A percentile compares a stretch with the other conserved stretches of the same genome.
Evolutionary conservation across 176 grass and related monocot species (phyloP).

Genomic region (Carex myosuroides): DNA sequence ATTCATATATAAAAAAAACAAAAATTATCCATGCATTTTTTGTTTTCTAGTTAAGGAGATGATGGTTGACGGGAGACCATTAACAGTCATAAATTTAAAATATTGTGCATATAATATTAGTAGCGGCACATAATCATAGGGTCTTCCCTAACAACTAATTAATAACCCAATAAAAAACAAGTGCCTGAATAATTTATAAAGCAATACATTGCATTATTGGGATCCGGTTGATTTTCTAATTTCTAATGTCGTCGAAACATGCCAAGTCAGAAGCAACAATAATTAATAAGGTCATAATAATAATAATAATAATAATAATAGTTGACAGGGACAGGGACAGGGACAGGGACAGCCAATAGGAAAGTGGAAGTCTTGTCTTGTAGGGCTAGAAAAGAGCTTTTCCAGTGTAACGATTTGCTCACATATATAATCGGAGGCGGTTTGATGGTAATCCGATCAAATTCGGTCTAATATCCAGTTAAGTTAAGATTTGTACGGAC

Average conservation of each 20-base stretch:
- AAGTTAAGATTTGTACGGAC: too few species aligned
- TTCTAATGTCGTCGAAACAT: background rate
- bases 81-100: background rate
- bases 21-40: too few species aligned
- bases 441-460: too few species aligned
- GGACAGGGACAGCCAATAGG: background rate
- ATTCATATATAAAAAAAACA: background rate
- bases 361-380: background rate
- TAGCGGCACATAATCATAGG: background rate
- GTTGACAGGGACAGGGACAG: too few species aligned
- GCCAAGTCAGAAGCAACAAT: background rate
- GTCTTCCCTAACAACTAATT: background rate
- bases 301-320: too few species aligned
- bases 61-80: background rate
- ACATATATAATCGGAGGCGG: too few species aligned
- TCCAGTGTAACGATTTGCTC: background rate
- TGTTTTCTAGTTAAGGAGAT: background rate
- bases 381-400: background rate
- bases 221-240: constrained; percentile 2
- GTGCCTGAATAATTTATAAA: background rate
- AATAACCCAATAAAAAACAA: background rate
- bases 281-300: background rate
- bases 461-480: too few species aligned
- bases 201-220: constrained; percentile 8
- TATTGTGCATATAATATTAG: background rate